These are phyloP conservation scores for Pyrrhoderma lamaoense DNA, from an alignment of 1,284 basidiomycete genomes.

Conservation along the genomic window DNA sequence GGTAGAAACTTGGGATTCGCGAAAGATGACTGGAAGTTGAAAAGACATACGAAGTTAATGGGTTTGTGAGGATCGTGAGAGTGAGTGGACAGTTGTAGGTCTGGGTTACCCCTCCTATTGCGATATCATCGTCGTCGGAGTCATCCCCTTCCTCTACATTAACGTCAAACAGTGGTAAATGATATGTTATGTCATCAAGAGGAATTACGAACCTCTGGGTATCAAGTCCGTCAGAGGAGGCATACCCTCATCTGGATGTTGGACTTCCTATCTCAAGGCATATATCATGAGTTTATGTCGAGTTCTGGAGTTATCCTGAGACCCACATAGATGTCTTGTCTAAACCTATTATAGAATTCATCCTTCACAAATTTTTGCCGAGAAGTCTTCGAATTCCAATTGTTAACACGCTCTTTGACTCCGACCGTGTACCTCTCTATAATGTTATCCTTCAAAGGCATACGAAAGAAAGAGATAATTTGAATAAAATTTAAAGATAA, in stretches of 20 bases:
- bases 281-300: slow-evolving; percentile 8
- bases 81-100: slow-evolving; percentile 77
- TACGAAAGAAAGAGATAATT: slow-evolving; percentile 5
- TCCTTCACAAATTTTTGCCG: slow-evolving; percentile 69
- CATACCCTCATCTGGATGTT: slow-evolving; percentile 59
- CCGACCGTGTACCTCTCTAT: slow-evolving; percentile 39
- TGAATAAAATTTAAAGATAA: background rate
- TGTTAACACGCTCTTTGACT: slow-evolving; percentile 35
- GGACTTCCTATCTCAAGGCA: slow-evolving; percentile 45
- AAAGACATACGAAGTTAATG: slow-evolving; percentile 62
- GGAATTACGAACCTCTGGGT: slow-evolving; percentile 43
- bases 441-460: slow-evolving; percentile 37
- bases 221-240: slow-evolving; percentile 73
- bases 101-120: slow-evolving; percentile 76
- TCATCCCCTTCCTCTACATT: slow-evolving; percentile 69
- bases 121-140: slow-evolving; percentile 66
- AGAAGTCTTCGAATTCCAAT: slow-evolving; percentile 53
- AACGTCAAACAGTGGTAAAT: background rate
- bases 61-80: slow-evolving; percentile 54
- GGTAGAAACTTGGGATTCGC: background rate
- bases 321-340: slow-evolving; percentile 60
- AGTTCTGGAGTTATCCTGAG: background rate
- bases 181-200: background rate
- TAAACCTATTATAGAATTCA: slow-evolving; percentile 58
- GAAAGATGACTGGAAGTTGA: background rate